Evolutionary conservation across 1,284 basidiomycete species (phyloP), one percentile per base, ranked within the genome.

Genomic region (Cutaneotrichosporon sp.): DNA sequence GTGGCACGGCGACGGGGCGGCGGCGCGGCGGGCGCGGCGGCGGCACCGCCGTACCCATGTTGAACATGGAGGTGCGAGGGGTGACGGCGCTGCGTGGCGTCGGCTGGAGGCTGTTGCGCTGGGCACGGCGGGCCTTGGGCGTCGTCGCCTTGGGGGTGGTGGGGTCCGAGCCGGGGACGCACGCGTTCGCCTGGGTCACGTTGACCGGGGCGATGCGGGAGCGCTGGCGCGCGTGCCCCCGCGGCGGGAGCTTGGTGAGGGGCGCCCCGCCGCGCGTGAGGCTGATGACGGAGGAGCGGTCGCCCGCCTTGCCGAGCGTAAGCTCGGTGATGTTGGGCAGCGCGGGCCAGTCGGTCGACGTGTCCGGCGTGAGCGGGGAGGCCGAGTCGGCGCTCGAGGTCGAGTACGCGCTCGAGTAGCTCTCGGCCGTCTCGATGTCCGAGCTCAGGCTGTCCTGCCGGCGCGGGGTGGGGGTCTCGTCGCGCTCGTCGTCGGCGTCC

Each of bases 211-310:
- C 47, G 18, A 50, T 1, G 27, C 47, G 47, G 7, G 47, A 25
- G 27, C 25, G 24, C 2, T n/a, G 14, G 5, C 51, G 33, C 6
- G 34, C 22, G 13, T 38, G 34, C 9, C 8, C 18, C 2, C 51
- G 33, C 3, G 31, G 18, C 7, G 51, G 51, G 4, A 53, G 22
- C 20, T 53, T 36, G 1, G 51, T 53, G 33, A 53, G 34, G 2
- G 51, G 51, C 20, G 51, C 51, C 14, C 51, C 51, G 5, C 51
- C 51, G 22, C 51, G n/a, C 4, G 51, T 53, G 4, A 53, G 20
- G 22, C 29, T 34, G 6, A 38, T 25, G 34, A 53, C 51, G 2
- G 22, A 25, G 5, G 33, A 16, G 11, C 51, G 51, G 51, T 25
- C 22, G 20, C 51, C 51, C 0, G 51, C 20, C 22, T 53, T 33